Percentiles rank a stretch among this genome's conserved stretches.
These are phyloP conservation scores for Pythium chondricola DNA, from an alignment of 352 stramenopile genomes.

Conservation along the genomic window DNA sequence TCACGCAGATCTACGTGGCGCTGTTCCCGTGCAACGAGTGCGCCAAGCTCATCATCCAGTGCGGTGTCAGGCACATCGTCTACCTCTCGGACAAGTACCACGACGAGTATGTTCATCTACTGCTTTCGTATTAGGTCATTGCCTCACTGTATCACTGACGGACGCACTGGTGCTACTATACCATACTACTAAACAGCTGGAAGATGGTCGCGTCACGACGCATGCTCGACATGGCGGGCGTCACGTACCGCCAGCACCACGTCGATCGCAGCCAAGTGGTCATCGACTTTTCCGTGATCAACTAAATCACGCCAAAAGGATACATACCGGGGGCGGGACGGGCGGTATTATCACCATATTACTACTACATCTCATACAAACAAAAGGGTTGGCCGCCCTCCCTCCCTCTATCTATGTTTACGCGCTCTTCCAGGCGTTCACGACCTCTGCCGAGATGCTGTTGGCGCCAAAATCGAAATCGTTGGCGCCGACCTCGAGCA, in stretches of 20 bases:
- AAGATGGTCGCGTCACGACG: constrained; percentile 83
- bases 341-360: too few relatives aligned
- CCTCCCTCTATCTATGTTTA: constrained; percentile 11
- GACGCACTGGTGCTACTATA: constrained; percentile 2
- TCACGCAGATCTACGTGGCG: constrained; percentile 97
- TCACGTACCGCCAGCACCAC: constrained; percentile 54
- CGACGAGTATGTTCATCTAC: constrained; percentile 42
- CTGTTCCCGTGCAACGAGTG: constrained; percentile 99
- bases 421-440: constrained; percentile 47
- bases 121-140: not conserved
- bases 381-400: not conserved
- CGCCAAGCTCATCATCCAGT: constrained; percentile 98
- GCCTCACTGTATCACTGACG: not conserved
- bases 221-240: constrained; percentile 84
- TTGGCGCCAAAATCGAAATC: constrained; percentile 59
- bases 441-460: constrained; percentile 43
- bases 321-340: too few relatives aligned
- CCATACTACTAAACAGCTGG: constrained; percentile 34
- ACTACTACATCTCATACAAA: too few relatives aligned
- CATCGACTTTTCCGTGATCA: constrained; percentile 50
- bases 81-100: constrained; percentile 97
- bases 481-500: constrained; percentile 43
- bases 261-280: constrained; percentile 48
- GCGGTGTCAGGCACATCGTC: constrained; percentile 93
- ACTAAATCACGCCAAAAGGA: constrained; percentile 1